A percentile compares a stretch with the other conserved stretches of the same genome.
These are phyloP conservation scores for Yarrowia bubula DNA, from an alignment of 805 yeast genomes.

Conservation along the genomic window DNA sequence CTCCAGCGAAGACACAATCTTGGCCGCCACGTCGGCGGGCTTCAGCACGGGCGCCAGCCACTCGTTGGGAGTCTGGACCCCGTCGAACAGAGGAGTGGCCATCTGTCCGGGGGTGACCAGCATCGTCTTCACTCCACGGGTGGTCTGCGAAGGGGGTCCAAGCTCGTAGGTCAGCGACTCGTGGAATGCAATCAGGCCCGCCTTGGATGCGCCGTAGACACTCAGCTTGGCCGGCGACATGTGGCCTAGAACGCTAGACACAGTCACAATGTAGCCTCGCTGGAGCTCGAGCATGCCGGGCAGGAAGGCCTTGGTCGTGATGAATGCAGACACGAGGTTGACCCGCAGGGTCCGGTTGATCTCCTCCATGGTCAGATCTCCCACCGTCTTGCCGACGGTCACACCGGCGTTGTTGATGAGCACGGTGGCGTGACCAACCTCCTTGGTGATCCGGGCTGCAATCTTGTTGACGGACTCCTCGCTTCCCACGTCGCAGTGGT, in stretches of 20 bases:
- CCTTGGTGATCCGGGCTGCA: conserved; percentile 45
- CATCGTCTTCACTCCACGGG: conserved; percentile 59
- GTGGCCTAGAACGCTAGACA: conserved; percentile 83
- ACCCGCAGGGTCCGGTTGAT: conserved; percentile 63
- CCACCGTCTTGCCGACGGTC: conserved; percentile 53
- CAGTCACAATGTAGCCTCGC: conserved; percentile 75
- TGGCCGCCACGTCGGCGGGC: conserved; percentile 61
- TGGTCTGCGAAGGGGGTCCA: conserved; percentile 46
- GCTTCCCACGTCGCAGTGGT: conserved; percentile 68
- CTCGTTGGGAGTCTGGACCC: conserved; percentile 69
- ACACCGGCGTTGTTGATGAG: conserved; percentile 87
- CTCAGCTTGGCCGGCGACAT: conserved; percentile 75
- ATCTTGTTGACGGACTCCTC: conserved; percentile 45
- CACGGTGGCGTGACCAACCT: conserved; percentile 61
- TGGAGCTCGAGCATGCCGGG: conserved; percentile 63
- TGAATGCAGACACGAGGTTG: conserved; percentile 68
- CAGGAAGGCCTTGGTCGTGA: conserved; percentile 64
- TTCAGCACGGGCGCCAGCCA: conserved; percentile 80
- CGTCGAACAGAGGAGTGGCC: conserved; percentile 68
- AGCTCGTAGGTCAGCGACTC: conserved; percentile 74
- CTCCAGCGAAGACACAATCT: conserved; percentile 54
- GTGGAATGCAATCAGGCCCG: conserved; percentile 81
- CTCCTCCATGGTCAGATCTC: conserved; percentile 55
- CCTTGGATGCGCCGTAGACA: conserved; percentile 87
- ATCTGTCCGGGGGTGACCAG: conserved; percentile 87